Conservation (phyloP, 2,329 filamentous ascomycete species). For the Byssochlamys sp. region DNA sequence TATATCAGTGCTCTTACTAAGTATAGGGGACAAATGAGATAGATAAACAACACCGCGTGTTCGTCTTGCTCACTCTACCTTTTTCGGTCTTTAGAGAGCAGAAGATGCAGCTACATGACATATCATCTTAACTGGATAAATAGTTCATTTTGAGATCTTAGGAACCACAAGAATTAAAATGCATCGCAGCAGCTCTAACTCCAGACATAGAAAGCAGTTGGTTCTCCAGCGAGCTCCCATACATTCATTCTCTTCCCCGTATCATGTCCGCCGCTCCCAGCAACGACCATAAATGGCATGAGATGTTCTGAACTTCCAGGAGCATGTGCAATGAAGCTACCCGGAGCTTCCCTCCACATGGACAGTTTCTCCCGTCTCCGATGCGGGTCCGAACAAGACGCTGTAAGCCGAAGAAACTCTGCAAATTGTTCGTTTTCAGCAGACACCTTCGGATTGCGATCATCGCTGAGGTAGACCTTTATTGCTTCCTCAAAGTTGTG, state of each 20-base stretch:
- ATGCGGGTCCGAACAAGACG: not conserved
- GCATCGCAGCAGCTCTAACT: not conserved
- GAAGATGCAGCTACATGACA: not conserved
- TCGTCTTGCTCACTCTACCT: not conserved
- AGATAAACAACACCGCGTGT: not conserved
- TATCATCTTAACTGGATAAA: not conserved
- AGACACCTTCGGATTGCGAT: not conserved
- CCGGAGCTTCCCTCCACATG: constrained; percentile 5
- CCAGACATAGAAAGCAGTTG: not conserved
- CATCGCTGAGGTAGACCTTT: constrained; percentile 3
- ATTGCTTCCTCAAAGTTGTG: constrained; percentile 3
- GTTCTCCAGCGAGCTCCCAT: not conserved
- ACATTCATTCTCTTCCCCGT: not conserved
- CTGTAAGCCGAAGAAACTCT: not conserved
- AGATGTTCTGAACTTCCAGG: constrained; percentile 5
- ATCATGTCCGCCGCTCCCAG: not conserved
- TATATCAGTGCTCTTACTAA: not conserved
- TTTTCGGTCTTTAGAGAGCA: not conserved
- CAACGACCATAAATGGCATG: constrained; percentile 5
- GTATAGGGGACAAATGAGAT: not conserved
- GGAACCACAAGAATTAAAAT: too few relatives aligned
- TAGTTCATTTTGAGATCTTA: too few relatives aligned
- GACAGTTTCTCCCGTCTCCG: constrained; percentile 4
- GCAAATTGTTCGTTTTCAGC: not conserved
- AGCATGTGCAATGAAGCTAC: constrained; percentile 5